These are phyloP conservation scores for Amanita polypyramis DNA, from an alignment of 768 basidiomycete species.

Conservation along the genomic window DNA sequence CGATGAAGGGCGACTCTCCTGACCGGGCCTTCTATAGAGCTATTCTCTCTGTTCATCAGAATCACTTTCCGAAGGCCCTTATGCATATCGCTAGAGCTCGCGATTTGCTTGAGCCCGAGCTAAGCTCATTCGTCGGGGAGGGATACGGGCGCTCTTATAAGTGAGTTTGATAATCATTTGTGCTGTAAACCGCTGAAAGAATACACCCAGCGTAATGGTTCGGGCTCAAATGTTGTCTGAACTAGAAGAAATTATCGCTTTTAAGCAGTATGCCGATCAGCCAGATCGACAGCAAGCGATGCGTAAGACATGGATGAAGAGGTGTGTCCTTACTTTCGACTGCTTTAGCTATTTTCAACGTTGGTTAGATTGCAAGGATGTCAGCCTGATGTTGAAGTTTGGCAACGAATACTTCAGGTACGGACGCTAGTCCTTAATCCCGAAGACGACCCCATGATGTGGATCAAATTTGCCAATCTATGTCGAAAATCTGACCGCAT, in stretches of 20 bases:
- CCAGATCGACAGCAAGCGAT: constrained; percentile 86
- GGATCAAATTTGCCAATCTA: constrained; percentile 98
- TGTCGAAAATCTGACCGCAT: constrained; percentile 94
- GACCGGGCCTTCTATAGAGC: constrained; percentile 96
- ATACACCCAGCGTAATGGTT: constrained; percentile 67
- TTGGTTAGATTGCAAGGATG: constrained; percentile 75
- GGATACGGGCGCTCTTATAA: constrained; percentile 97
- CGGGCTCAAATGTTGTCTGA: constrained; percentile 98
- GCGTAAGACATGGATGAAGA: constrained; percentile 95
- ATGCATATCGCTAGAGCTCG: constrained; percentile 87
- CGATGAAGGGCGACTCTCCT: constrained; percentile 87
- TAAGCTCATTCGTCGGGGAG: constrained; percentile 88
- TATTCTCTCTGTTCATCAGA: constrained; percentile 91
- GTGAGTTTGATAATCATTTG: constrained; percentile 31
- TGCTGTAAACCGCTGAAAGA: neutral
- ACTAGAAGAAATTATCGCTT: constrained; percentile 92
- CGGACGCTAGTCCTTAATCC: constrained; percentile 88
- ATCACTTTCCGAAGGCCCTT: constrained; percentile 87
- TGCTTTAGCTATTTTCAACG: neutral
- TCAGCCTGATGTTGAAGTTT: constrained; percentile 97
- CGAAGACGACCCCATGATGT: constrained; percentile 91
- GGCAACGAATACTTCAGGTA: constrained; percentile 96
- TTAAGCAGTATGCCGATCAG: constrained; percentile 91
- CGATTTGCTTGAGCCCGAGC: constrained; percentile 83
- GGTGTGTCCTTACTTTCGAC: constrained; percentile 34